A percentile compares a stretch with the other conserved stretches of the same genome.
Evolutionary conservation across 257 asterid genomes (phyloP).

Genomic region (Solanum chmielewskii): DNA sequence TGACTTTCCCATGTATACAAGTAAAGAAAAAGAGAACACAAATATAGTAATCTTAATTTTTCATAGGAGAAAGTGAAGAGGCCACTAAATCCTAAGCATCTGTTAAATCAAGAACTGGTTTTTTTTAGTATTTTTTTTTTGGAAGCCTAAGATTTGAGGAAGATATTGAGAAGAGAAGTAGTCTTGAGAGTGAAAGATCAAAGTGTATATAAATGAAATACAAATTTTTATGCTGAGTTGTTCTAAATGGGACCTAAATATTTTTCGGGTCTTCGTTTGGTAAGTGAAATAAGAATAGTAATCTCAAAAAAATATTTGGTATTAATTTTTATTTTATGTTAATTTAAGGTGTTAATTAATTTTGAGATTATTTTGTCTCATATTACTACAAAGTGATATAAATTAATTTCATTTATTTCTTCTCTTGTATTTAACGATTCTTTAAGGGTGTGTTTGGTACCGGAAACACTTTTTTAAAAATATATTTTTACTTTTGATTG

Average conservation of each 20-base stretch:
- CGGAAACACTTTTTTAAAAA: background rate
- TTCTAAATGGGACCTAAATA: background rate
- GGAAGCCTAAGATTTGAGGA: slow-evolving; percentile 16
- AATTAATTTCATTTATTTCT: background rate
- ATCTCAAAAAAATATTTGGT: fast-evolving
- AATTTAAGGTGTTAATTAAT: background rate
- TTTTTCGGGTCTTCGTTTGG: fast-evolving
- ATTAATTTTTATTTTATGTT: background rate
- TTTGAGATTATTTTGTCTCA: background rate
- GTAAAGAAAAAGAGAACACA: slow-evolving; percentile 20
- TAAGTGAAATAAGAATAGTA: background rate
- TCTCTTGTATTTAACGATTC: background rate
- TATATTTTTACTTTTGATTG: background rate
- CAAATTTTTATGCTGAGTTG: background rate
- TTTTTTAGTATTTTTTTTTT: too few relatives aligned
- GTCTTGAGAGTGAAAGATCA: slow-evolving; percentile 2
- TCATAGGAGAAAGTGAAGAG: slow-evolving; percentile 23
- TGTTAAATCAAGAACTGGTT: background rate
- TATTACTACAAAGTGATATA: too few relatives aligned
- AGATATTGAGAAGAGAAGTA: background rate
- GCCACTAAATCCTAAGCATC: slow-evolving; percentile 8
- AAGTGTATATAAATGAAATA: background rate
- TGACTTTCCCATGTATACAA: slow-evolving; percentile 21
- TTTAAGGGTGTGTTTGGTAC: background rate
- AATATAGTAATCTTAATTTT: background rate